These are phyloP conservation scores for Pulveroboletus ravenelii DNA, from an alignment of 768 basidiomycete species.

Conservation along the genomic window DNA sequence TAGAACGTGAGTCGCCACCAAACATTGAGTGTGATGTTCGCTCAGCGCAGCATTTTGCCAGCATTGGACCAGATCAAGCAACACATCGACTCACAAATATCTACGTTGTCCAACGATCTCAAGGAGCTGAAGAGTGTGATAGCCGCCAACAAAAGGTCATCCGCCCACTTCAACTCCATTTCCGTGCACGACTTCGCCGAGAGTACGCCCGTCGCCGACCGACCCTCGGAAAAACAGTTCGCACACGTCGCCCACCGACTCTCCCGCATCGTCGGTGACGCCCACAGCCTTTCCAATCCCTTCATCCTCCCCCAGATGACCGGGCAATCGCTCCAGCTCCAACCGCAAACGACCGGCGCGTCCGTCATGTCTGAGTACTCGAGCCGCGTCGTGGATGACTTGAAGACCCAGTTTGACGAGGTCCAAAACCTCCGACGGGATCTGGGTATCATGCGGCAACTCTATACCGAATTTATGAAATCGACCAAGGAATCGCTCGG, in stretches of 20 bases:
- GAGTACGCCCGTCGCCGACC: slow-evolving; percentile 56
- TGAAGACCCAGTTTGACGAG: slow-evolving; percentile 92
- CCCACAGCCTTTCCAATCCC: slow-evolving; percentile 29
- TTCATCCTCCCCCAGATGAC: slow-evolving; percentile 59
- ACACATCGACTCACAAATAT: slow-evolving; percentile 92
- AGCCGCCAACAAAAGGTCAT: slow-evolving; percentile 48
- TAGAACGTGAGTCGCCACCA: slow-evolving; percentile 74
- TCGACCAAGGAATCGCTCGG: slow-evolving; percentile 84
- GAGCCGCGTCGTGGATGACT: slow-evolving; percentile 67
- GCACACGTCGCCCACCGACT: slow-evolving; percentile 67
- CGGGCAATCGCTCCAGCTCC: slow-evolving; percentile 52
- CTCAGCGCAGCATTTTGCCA: slow-evolving; percentile 30
- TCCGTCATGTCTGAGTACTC: slow-evolving; percentile 72
- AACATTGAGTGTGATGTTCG: slow-evolving; percentile 2
- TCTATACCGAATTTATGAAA: slow-evolving; percentile 91
- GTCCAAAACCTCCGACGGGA: slow-evolving; percentile 92
- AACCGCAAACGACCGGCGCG: slow-evolving; percentile 71
- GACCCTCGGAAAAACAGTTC: slow-evolving; percentile 76
- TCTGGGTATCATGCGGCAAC: slow-evolving; percentile 87
- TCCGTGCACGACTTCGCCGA: slow-evolving; percentile 55
- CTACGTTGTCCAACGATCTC: slow-evolving; percentile 77
- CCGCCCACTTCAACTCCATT: slow-evolving; percentile 43
- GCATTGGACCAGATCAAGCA: slow-evolving; percentile 98
- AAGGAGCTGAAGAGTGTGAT: slow-evolving; percentile 80
- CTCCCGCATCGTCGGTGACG: slow-evolving; percentile 59